Evolutionary conservation across 2,329 filamentous ascomycete species (phyloP).

Genomic region (Diaporthe longicolla): DNA sequence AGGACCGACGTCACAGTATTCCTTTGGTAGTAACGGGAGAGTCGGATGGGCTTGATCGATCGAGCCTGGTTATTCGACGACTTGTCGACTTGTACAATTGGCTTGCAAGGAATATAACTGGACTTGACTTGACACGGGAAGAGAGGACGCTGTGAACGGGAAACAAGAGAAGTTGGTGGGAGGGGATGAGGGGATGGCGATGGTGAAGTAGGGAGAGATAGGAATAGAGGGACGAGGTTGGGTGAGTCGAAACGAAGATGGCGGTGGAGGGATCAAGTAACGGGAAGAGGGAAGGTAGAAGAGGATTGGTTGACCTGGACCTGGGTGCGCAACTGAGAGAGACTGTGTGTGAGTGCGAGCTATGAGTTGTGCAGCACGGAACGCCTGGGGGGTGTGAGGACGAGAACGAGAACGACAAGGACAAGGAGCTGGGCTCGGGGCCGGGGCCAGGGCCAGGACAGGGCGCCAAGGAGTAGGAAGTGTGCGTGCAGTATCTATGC

Average conservation of each 20-base stretch:
- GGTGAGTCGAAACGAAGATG: conserved; percentile 41
- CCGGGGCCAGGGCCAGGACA: conserved; percentile 29
- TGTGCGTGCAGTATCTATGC: conserved; percentile 31
- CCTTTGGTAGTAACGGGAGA: conserved; percentile 9
- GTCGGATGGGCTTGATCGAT: conserved; percentile 17
- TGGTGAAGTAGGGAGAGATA: conserved; percentile 41
- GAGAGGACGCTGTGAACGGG: conserved; percentile 35
- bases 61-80: conserved; percentile 28
- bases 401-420: conserved; percentile 30
- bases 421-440: conserved; percentile 30
- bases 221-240: conserved; percentile 39
- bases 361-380: conserved; percentile 25
- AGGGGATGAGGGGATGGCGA: conserved; percentile 33
- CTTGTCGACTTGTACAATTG: conserved; percentile 37
- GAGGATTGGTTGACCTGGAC: conserved; percentile 41
- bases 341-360: conserved; percentile 20
- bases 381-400: conserved; percentile 23
- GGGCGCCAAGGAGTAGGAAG: conserved; percentile 33
- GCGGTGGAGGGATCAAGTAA: conserved; percentile 43
- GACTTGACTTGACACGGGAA: conserved; percentile 36
- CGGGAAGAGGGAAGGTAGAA: conserved; percentile 43
- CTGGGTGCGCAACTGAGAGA: conserved; percentile 29
- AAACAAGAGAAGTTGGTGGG: conserved; percentile 40
- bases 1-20: conserved; percentile 38
- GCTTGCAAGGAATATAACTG: conserved; percentile 32